phyloP scores from a whole-genome alignment of 2,329 filamentous ascomycete genomes.

The Leptoxyphium fumago region DNA sequence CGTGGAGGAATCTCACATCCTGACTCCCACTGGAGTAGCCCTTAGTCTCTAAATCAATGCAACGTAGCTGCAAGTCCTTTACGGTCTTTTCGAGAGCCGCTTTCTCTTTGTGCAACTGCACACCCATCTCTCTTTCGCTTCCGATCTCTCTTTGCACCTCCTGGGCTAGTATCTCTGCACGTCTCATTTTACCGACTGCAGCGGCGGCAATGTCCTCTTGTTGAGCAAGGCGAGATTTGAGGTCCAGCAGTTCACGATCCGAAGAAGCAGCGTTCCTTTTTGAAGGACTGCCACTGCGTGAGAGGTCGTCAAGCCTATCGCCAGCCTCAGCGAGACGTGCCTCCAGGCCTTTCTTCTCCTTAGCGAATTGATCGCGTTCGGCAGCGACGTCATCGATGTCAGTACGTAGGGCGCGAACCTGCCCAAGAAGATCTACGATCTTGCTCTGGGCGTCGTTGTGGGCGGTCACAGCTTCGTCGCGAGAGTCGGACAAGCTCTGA shows the following conservation, averaged over 20 bases:
- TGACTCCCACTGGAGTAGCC: conserved; percentile 89
- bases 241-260: conserved; percentile 76
- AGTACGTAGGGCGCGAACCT: conserved; percentile 71
- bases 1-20: conserved; percentile 88
- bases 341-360: conserved; percentile 85
- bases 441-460: conserved; percentile 93
- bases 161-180: conserved; percentile 70
- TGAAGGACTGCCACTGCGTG: conserved; percentile 64
- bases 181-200: conserved; percentile 92
- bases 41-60: conserved; percentile 93
- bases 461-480: conserved; percentile 81
- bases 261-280: conserved; percentile 79
- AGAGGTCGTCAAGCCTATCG: conserved; percentile 71
- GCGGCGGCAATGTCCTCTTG: conserved; percentile 86
- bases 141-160: conserved; percentile 91
- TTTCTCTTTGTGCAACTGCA: conserved; percentile 78
- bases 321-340: conserved; percentile 74
- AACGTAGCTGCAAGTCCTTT: conserved; percentile 76
- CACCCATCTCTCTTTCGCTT: conserved; percentile 67
- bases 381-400: conserved; percentile 73
- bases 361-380: conserved; percentile 69
- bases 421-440: conserved; percentile 77
- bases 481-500: conserved; percentile 75
- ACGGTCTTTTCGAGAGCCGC: conserved; percentile 74
- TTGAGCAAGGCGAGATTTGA: conserved; percentile 78